Evolutionary conservation across 352 stramenopile species (phyloP).

Genomic region (Elongisporangium undulatum): DNA sequence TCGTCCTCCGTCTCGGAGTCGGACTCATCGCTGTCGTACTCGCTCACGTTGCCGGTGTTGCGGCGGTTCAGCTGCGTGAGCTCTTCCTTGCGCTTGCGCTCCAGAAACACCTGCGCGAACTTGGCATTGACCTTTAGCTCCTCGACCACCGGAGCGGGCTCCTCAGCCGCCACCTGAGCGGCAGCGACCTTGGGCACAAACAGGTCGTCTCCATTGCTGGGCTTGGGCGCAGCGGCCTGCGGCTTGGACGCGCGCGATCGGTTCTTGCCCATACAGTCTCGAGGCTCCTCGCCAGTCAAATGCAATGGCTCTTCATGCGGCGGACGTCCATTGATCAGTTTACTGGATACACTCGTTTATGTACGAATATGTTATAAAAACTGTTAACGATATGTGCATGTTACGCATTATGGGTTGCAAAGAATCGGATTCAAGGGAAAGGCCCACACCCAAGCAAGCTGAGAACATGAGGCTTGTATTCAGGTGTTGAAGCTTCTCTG

Average conservation of each 20-base stretch:
- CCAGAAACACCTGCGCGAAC: slow-evolving; percentile 67
- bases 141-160: slow-evolving; percentile 15
- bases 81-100: slow-evolving; percentile 82
- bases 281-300: not conserved
- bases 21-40: slow-evolving; percentile 53
- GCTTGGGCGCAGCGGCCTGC: slow-evolving; percentile 1
- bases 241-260: slow-evolving; percentile 14
- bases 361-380: not conserved
- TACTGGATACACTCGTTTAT: not conserved
- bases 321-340: not conserved
- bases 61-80: slow-evolving; percentile 49
- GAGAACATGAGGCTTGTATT: not conserved
- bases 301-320: not conserved
- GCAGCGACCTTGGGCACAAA: slow-evolving; percentile 23
- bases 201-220: slow-evolving; percentile 20
- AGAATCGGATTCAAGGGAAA: no score
- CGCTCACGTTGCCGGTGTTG: slow-evolving; percentile 15
- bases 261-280: slow-evolving; percentile 1
- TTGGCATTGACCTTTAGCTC: slow-evolving; percentile 74
- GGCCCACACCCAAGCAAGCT: not conserved
- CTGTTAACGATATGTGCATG: not conserved
- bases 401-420: no score
- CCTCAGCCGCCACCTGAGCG: slow-evolving; percentile 5
- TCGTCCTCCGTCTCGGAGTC: slow-evolving; percentile 84
- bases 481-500: not conserved